Conservation (phyloP, 2,329 filamentous ascomycete genomes). For the Trichoderma breve region DNA sequence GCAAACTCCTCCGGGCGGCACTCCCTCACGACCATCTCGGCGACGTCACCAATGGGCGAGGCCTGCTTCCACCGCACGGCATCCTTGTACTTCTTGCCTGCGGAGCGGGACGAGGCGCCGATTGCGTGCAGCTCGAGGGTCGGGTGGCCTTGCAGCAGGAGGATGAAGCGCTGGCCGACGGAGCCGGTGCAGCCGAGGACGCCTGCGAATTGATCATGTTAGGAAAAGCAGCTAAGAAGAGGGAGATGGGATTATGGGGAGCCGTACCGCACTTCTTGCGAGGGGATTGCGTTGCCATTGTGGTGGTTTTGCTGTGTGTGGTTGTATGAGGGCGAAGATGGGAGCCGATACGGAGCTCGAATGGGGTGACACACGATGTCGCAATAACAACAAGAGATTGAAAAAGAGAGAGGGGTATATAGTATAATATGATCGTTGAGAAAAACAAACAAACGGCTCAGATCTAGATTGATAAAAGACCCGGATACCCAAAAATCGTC, state of each 20-base stretch:
- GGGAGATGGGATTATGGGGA: not conserved
- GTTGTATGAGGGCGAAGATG: not conserved
- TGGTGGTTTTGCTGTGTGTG: not conserved
- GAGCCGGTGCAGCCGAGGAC: slow-evolving; percentile 14
- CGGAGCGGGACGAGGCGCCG: slow-evolving; percentile 14
- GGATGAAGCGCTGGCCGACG: slow-evolving; percentile 15
- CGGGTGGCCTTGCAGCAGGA: slow-evolving; percentile 13
- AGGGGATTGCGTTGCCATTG: slow-evolving; percentile 37
- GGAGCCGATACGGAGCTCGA: not conserved
- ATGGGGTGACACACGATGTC: not conserved
- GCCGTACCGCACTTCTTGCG: slow-evolving; percentile 57
- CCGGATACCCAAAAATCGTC: not conserved
- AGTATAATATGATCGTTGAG: not conserved
- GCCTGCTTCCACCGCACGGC: slow-evolving; percentile 9
- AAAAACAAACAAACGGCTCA: not conserved
- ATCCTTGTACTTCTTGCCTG: slow-evolving; percentile 11
- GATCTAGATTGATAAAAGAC: not conserved
- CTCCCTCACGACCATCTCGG: slow-evolving; percentile 10
- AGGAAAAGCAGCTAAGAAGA: too few species aligned
- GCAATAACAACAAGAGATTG: not conserved
- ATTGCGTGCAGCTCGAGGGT: slow-evolving; percentile 1
- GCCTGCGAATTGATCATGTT: slow-evolving; percentile 39
- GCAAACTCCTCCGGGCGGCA: slow-evolving; percentile 2
- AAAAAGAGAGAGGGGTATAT: not conserved
- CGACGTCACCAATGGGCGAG: not conserved